Evolutionary conservation across 2,329 filamentous ascomycete species (phyloP).

Genomic region (Albophoma yamanashiensis): DNA sequence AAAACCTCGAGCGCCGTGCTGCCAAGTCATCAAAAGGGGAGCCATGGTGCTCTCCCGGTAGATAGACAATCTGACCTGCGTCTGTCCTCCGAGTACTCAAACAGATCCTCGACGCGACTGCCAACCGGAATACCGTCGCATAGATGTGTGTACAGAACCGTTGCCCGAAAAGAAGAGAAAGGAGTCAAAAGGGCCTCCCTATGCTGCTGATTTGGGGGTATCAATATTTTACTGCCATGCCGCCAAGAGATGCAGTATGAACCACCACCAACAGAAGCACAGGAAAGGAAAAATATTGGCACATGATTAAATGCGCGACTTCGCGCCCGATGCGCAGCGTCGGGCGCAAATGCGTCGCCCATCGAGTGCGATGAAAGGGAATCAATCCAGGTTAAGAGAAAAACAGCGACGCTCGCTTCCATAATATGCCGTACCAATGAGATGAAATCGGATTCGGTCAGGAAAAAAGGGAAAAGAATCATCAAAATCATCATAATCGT

Average conservation of each 20-base stretch:
- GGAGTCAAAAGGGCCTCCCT: conserved; percentile 10
- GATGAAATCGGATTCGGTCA: conserved; percentile 6
- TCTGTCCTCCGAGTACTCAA: not conserved
- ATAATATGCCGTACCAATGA: conserved; percentile 1
- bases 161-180: not conserved
- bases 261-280: conserved; percentile 15
- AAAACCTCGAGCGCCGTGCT: not conserved
- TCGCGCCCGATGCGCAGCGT: conserved; percentile 5
- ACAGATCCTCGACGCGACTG: conserved; percentile 1
- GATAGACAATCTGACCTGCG: not conserved
- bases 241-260: conserved; percentile 10
- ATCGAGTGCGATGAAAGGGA: conserved; percentile 10
- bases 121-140: not conserved
- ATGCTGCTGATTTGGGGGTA: conserved; percentile 22
- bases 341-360: conserved; percentile 6
- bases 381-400: conserved; percentile 9
- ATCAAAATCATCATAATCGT: conserved; percentile 16
- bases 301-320: not conserved
- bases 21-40: not conserved
- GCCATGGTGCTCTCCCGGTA: not conserved
- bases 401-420: conserved; percentile 8
- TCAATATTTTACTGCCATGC: conserved; percentile 17
- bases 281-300: conserved; percentile 6
- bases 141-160: not conserved
- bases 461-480: conserved; percentile 11